Conservation (phyloP, 192 early-diverging fungal species). For the Dissophora ornata region DNA sequence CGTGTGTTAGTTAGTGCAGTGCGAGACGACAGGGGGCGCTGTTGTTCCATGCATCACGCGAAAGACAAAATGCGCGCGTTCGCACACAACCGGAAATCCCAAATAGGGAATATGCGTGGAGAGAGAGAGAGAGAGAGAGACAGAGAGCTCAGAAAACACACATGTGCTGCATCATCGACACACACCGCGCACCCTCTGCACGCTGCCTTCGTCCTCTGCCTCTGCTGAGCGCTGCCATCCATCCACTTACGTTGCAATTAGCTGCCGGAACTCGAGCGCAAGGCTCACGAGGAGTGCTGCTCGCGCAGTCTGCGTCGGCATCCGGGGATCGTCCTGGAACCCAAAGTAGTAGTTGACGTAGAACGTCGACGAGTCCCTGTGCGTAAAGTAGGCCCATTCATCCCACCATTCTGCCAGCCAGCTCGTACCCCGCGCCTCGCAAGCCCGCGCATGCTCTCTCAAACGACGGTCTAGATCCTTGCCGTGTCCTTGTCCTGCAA, state of each 20-base stretch:
- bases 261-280: slow-evolving; percentile 44
- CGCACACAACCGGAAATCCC: slow-evolving; percentile 20
- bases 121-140: no score
- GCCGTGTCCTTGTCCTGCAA: slow-evolving; percentile 28
- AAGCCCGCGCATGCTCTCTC: slow-evolving; percentile 53
- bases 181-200: no score
- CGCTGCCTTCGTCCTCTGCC: no score
- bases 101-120: slow-evolving; percentile 27
- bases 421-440: slow-evolving; percentile 59
- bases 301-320: slow-evolving; percentile 50
- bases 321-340: slow-evolving; percentile 47
- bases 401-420: slow-evolving; percentile 58
- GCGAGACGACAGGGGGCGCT: no score
- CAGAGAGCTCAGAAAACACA: not conserved
- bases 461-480: slow-evolving; percentile 50
- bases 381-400: slow-evolving; percentile 49
- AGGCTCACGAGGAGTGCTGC: slow-evolving; percentile 48
- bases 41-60: no score
- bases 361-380: slow-evolving; percentile 50
- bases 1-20: no score
- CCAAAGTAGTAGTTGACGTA: slow-evolving; percentile 55
- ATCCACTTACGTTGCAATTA: slow-evolving; percentile 48
- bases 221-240: not conserved
- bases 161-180: not conserved
- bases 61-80: no score